phyloP scores from a whole-genome alignment of 257 asterid species.

The Solanum acaule region DNA sequence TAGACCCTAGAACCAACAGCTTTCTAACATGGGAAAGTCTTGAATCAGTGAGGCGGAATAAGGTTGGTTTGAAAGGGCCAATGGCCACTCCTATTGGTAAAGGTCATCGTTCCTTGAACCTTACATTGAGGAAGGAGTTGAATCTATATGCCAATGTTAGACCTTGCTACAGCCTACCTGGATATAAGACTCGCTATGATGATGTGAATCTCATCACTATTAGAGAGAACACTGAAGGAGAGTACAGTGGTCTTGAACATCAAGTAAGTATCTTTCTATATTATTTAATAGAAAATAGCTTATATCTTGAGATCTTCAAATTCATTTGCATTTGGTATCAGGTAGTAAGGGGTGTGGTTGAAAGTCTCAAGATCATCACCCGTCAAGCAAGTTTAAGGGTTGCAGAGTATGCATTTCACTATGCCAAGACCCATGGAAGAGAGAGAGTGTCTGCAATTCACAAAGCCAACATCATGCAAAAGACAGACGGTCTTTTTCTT shows the following conservation, averaged over 20 bases:
- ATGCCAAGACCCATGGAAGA: constrained; percentile 90
- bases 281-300: background rate
- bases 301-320: background rate
- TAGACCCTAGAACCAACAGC: constrained; percentile 95
- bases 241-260: constrained; percentile 50
- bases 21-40: constrained; percentile 97
- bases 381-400: constrained; percentile 95
- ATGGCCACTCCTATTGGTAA: constrained; percentile 99
- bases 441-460: constrained; percentile 94
- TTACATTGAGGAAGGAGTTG: constrained; percentile 89
- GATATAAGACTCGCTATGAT: constrained; percentile 89
- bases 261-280: constrained; percentile 19
- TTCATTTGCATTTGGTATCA: constrained; percentile 15
- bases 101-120: constrained; percentile 95
- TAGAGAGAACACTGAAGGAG: constrained; percentile 54
- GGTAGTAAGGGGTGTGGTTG: constrained; percentile 99
- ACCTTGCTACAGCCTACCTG: constrained; percentile 93
- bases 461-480: constrained; percentile 98
- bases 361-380: constrained; percentile 89
- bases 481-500: constrained; percentile 96
- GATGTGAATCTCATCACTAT: constrained; percentile 81
- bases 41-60: constrained; percentile 78
- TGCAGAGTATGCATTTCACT: constrained; percentile 92
- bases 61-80: constrained; percentile 91
- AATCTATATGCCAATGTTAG: constrained; percentile 93